These are phyloP conservation scores for Ilyonectria destructans DNA, from an alignment of 2,329 filamentous ascomycete species.

Conservation along the genomic window DNA sequence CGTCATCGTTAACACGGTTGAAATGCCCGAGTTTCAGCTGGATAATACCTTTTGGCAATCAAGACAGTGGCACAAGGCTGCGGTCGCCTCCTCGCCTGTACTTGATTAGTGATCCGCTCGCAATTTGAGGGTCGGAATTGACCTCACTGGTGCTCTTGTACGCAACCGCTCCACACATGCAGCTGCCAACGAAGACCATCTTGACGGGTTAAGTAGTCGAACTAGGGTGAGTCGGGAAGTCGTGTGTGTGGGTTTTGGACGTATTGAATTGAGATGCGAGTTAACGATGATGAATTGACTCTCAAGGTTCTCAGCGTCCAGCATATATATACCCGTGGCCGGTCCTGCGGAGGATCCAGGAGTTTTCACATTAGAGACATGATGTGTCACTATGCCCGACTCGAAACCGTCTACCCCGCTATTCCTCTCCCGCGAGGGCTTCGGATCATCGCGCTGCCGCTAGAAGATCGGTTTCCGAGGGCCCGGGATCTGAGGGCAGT, in stretches of 20 bases:
- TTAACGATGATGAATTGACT: background rate
- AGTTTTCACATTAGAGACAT: background rate
- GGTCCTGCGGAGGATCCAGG: background rate
- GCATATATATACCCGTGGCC: conserved; percentile 3
- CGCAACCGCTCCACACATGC: conserved; percentile 56
- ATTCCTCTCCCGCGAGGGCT: background rate
- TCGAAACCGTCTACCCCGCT: background rate
- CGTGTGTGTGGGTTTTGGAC: background rate
- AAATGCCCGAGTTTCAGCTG: background rate
- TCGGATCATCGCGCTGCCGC: conserved; percentile 6
- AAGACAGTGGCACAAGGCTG: conserved; percentile 67
- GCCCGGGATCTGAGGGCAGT: background rate
- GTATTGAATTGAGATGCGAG: background rate
- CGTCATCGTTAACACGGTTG: background rate
- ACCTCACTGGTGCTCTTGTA: conserved; percentile 54
- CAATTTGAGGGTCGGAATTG: background rate
- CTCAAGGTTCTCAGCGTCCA: conserved; percentile 13
- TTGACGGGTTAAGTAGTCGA: conserved; percentile 4
- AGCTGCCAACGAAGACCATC: conserved; percentile 53
- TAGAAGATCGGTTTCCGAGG: background rate
- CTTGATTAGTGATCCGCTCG: conserved; percentile 4
- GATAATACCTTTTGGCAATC: conserved; percentile 70
- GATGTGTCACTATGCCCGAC: background rate
- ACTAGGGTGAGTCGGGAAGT: background rate
- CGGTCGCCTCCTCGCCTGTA: conserved; percentile 59